Base-by-base conservation (phyloP, 305 asterid species). In the Lippia alba region DNA sequence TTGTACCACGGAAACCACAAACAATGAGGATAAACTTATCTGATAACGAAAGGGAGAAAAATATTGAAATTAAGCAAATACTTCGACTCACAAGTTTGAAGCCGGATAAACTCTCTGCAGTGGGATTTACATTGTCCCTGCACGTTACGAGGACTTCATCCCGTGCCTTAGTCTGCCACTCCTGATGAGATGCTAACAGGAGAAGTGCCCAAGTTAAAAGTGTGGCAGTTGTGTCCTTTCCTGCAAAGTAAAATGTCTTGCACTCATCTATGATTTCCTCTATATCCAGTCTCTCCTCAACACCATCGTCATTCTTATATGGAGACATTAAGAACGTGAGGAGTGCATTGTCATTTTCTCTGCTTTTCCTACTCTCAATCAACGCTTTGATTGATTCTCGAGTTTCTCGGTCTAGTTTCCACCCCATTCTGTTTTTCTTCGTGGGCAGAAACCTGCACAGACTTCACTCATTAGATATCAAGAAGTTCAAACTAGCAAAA, bases 91-190 rank as follows among this genome's bases (percentile, higher is more conserved):
- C 90, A 14, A 77, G 80, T 75, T 81, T 92, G 32, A 90, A 66
- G 46, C 77, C 75, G 12, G 83, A 15, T 33, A 92, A 15, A 66
- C 66, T 79, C 40, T 85, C 92, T 14, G 92, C 86, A 19, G 79
- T 66, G 41, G 90, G 93, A 20, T 59, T 63, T 36, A 34, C 72
- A 10, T 65, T 68, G 66, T 56, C 62, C 70, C 71, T 60, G 75
- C 87, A 89, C 8, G 61, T 66, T n/a, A 66, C 9, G 10, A 79
- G 12, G 14, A 86, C 90, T 80, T 92, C 96, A 50, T 85, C 84
- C 39, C 96, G 75, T 24, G 98, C 96, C 50, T 78, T 76, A 1
- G 20, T 74, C 75, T 85, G 98, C 96, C 96, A 92, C 48, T 92
- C 96, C 68, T 80, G 92, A 83, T 90, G 91, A 58, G 68, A 57